Conservation (phyloP, 2,329 filamentous ascomycete genomes). For the Biscogniauxia sp. region DNA sequence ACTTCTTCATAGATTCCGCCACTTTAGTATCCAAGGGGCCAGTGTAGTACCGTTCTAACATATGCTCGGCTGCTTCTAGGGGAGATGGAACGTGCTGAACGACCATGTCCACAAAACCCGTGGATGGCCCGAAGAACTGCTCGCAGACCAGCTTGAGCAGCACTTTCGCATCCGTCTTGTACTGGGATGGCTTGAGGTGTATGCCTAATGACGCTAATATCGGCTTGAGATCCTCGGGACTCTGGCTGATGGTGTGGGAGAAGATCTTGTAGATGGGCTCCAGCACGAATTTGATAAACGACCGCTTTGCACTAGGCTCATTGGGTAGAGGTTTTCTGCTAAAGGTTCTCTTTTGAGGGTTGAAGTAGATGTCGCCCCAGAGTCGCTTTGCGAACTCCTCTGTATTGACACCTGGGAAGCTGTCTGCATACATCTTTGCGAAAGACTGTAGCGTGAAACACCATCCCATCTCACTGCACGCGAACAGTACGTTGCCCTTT, state of each 20-base stretch:
- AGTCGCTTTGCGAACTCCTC: conserved; percentile 80
- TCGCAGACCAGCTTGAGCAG: conserved; percentile 87
- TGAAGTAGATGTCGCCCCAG: conserved; percentile 98
- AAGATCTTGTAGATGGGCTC: conserved; percentile 98
- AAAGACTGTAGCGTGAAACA: conserved; percentile 94
- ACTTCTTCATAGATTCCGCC: conserved; percentile 74
- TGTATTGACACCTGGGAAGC: conserved; percentile 76
- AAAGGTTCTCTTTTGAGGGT: conserved; percentile 85
- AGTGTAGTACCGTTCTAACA: conserved; percentile 86
- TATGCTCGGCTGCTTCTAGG: conserved; percentile 69
- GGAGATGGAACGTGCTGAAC: conserved; percentile 87
- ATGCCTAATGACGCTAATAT: conserved; percentile 81
- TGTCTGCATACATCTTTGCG: conserved; percentile 92
- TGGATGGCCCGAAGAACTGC: conserved; percentile 89
- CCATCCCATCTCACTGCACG: conserved; percentile 92
- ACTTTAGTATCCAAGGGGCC: conserved; percentile 82
- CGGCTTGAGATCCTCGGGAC: conserved; percentile 75
- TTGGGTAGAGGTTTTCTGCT: conserved; percentile 70
- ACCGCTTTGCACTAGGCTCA: conserved; percentile 76
- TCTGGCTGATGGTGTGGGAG: conserved; percentile 90
- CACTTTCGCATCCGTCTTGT: conserved; percentile 84
- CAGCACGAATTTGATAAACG: conserved; percentile 91
- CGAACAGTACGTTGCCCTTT: conserved; percentile 97
- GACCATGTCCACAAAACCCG: conserved; percentile 94
- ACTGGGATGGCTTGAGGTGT: conserved; percentile 84